A percentile compares a stretch with the other conserved stretches of the same genome.
Evolutionary conservation across 2,329 filamentous ascomycete genomes (phyloP).

Genomic region (Arthrinium phaeospermum): DNA sequence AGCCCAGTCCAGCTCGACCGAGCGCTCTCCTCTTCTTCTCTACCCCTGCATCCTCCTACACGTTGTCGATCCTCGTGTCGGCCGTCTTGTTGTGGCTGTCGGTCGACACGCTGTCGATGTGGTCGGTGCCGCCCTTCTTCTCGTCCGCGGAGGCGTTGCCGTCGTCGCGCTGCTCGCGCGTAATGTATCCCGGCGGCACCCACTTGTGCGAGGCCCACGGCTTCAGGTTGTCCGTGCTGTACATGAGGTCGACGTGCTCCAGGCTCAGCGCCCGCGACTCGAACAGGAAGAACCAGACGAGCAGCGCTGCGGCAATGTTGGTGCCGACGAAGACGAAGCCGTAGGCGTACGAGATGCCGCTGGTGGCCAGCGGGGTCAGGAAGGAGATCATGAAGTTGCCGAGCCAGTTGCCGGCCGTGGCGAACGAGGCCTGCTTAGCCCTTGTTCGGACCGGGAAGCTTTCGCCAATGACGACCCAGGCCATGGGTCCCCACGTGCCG

Average conservation of each 20-base stretch:
- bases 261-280: constrained; percentile 69
- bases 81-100: neutral
- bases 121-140: constrained; percentile 7
- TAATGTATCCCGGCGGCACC: constrained; percentile 52
- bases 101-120: constrained; percentile 15
- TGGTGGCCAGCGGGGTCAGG: constrained; percentile 70
- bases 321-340: constrained; percentile 71
- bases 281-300: constrained; percentile 74
- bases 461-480: constrained; percentile 72
- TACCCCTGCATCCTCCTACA: neutral
- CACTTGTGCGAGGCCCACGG: constrained; percentile 65
- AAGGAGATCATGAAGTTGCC: constrained; percentile 73
- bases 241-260: constrained; percentile 77
- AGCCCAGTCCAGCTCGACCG: neutral
- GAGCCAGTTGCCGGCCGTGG: constrained; percentile 61
- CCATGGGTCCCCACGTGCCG: constrained; percentile 70
- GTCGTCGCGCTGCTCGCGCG: constrained; percentile 38
- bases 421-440: constrained; percentile 59
- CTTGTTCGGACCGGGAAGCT: constrained; percentile 65
- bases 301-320: constrained; percentile 60
- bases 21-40: neutral
- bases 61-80: neutral
- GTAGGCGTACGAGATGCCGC: constrained; percentile 65
- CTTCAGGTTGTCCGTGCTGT: constrained; percentile 62
- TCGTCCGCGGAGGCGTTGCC: neutral